A percentile compares a stretch with the other conserved stretches of the same genome.
Conservation (phyloP, 306 rosid species). For the Malus sylvestris region DNA sequence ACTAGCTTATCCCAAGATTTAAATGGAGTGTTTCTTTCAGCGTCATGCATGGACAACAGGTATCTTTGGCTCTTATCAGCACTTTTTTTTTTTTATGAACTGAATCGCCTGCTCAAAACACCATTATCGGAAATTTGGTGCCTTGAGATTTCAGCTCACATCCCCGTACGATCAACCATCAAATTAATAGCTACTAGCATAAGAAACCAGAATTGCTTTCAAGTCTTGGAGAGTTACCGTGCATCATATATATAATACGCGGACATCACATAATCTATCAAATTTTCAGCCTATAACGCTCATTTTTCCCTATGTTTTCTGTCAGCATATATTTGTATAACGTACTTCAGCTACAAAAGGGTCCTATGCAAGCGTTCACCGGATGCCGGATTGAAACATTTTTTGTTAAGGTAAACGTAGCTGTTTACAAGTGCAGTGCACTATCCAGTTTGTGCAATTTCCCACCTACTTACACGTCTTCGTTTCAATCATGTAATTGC, state of each 20-base stretch:
- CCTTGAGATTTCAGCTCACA: background rate
- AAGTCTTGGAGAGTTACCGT: background rate
- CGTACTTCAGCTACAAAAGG: slow-evolving; percentile 79
- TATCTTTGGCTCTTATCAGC: slow-evolving; percentile 19
- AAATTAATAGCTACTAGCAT: background rate
- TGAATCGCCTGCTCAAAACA: background rate
- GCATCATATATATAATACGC: background rate
- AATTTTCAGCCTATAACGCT: background rate
- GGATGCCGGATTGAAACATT: slow-evolving; percentile 78
- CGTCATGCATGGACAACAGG: slow-evolving; percentile 96
- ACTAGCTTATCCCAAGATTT: slow-evolving; percentile 94
- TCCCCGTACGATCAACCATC: background rate
- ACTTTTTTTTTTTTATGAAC: background rate
- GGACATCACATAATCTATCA: no score
- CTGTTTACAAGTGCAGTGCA: background rate
- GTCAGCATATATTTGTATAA: slow-evolving; percentile 72
- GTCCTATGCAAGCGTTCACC: slow-evolving; percentile 60
- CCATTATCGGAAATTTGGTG: background rate
- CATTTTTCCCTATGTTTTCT: background rate
- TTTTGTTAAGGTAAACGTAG: slow-evolving; percentile 70
- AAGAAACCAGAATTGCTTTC: background rate
- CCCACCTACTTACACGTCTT: no score
- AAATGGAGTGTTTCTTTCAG: slow-evolving; percentile 68
- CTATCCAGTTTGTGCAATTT: no score
- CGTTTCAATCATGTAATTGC: no score